A percentile compares a stretch with the other conserved stretches of the same genome.
phyloP scores from a whole-genome alignment of 2,329 filamentous ascomycete genomes.

The Paramyrothecium roridum region DNA sequence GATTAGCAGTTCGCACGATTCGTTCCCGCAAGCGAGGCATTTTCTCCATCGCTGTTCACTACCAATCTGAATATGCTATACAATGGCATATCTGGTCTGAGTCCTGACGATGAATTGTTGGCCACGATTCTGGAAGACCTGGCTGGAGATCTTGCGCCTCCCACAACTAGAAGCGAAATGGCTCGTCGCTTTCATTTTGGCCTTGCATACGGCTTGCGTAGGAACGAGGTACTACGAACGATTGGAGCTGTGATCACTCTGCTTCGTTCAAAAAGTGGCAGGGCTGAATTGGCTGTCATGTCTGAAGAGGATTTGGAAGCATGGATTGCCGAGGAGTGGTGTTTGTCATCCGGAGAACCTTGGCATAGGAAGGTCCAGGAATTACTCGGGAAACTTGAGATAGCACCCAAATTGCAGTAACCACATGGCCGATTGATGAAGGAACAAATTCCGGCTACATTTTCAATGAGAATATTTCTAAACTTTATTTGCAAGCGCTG shows the following conservation, averaged over 20 bases:
- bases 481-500: too few species aligned
- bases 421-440: too few species aligned
- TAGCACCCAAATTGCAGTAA: too few species aligned
- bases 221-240: background rate
- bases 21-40: background rate
- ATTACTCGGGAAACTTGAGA: too few species aligned
- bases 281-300: background rate
- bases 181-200: background rate
- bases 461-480: too few species aligned
- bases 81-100: background rate
- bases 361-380: too few species aligned
- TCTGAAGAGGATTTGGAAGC: background rate
- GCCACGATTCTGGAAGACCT: background rate
- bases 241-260: background rate
- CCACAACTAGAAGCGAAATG: background rate
- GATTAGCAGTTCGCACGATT: background rate
- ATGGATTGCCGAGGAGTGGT: background rate
- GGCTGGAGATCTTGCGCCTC: background rate
- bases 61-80: background rate
- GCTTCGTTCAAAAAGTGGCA: background rate
- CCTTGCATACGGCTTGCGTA: background rate
- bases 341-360: background rate
- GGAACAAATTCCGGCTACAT: too few species aligned
- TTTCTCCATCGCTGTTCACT: background rate
- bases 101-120: background rate